A percentile compares a stretch with the other conserved stretches of the same genome.
These are phyloP conservation scores for Arabidopsis suecica DNA, from an alignment of 345 rosid genomes.

Conservation along the genomic window DNA sequence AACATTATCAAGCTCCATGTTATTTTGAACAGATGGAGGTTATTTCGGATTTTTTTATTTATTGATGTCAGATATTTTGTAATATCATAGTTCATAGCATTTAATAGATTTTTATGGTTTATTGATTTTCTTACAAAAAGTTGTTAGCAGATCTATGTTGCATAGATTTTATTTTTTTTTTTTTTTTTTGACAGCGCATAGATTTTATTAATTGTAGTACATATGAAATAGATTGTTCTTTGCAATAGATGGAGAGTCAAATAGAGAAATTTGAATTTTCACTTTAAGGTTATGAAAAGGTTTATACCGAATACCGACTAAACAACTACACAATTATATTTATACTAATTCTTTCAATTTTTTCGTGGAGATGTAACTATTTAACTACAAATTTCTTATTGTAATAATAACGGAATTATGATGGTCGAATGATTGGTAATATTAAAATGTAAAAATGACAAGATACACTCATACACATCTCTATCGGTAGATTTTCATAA, in stretches of 20 bases:
- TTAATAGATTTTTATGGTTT: background rate
- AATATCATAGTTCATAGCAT: background rate
- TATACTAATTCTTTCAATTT: background rate
- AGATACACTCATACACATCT: background rate
- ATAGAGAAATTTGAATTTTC: background rate
- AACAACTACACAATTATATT: background rate
- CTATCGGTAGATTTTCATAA: background rate
- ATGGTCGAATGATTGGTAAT: conserved; percentile 20
- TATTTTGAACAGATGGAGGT: conserved; percentile 13
- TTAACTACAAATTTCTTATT: background rate
- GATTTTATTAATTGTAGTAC: background rate
- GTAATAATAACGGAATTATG: background rate
- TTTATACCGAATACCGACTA: background rate
- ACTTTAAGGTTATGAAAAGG: background rate
- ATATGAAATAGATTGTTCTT: background rate
- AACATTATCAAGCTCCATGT: background rate
- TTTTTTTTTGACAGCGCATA: background rate
- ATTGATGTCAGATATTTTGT: background rate
- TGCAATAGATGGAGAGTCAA: conserved; percentile 4
- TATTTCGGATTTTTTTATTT: background rate
- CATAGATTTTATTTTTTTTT: background rate
- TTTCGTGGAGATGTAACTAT: background rate
- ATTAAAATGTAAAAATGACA: background rate
- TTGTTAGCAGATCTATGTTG: background rate
- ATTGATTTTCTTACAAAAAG: background rate